Evolutionary conservation across 2,329 filamentous ascomycete genomes (phyloP).

Genomic region (Biscogniauxia sp.): DNA sequence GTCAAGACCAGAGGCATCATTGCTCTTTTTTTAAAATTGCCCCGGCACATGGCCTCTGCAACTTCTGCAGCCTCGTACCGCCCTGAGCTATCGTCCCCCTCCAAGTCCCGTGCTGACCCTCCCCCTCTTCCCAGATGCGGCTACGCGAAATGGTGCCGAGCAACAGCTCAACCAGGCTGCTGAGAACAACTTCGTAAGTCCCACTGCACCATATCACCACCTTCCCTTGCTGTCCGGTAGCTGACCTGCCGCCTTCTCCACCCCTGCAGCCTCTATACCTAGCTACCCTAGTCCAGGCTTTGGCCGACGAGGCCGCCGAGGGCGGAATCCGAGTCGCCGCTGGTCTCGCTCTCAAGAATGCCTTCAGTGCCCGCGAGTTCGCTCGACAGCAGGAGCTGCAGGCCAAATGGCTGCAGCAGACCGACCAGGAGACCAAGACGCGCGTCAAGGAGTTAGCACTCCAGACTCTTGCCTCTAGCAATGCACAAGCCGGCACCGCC

Average conservation of each 20-base stretch:
- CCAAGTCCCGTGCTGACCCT: conserved; percentile 32
- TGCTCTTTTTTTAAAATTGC: neutral
- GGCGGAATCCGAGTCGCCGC: conserved; percentile 88
- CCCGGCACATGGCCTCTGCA: neutral
- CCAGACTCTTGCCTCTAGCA: conserved; percentile 77
- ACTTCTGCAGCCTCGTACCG: conserved; percentile 11
- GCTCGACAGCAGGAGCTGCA: conserved; percentile 85
- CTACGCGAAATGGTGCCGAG: conserved; percentile 86
- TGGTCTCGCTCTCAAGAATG: conserved; percentile 96
- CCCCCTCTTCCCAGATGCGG: conserved; percentile 64
- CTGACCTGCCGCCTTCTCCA: conserved; percentile 15
- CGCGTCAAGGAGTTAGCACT: conserved; percentile 89
- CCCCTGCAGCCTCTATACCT: conserved; percentile 73
- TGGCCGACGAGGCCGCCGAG: conserved; percentile 84
- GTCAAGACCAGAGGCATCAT: conserved; percentile 27
- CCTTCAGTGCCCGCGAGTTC: conserved; percentile 91
- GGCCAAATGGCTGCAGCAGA: conserved; percentile 85
- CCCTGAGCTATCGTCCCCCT: conserved; percentile 2
- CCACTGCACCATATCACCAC: conserved; percentile 16
- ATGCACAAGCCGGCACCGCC: conserved; percentile 80
- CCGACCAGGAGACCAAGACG: conserved; percentile 77
- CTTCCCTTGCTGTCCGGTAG: conserved; percentile 10
- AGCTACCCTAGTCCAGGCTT: conserved; percentile 85
- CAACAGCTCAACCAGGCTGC: conserved; percentile 90
- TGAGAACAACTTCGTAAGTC: conserved; percentile 87